Evolutionary conservation across 306 rosid genomes (phyloP).

Genomic region (Glycine soja): DNA sequence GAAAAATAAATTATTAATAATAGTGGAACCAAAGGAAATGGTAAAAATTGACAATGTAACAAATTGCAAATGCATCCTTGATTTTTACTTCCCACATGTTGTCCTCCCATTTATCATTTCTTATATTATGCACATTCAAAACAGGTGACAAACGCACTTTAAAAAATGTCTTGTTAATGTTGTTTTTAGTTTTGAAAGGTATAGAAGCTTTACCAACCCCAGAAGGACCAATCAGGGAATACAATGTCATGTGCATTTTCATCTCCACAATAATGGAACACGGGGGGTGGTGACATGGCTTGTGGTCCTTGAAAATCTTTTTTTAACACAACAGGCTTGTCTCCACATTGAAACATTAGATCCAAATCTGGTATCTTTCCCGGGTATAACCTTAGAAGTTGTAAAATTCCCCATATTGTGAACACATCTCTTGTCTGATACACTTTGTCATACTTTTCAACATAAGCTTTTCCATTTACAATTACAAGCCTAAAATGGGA

Average conservation of each 20-base stretch:
- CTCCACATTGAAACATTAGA: conserved; percentile 60
- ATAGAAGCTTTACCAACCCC: conserved; percentile 66
- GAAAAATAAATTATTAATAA: no score
- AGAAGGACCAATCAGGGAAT: conserved; percentile 69
- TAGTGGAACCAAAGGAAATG: no score
- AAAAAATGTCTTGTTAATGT: no score
- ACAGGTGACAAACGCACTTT: background rate
- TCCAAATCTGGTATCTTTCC: conserved; percentile 63
- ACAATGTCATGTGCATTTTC: conserved; percentile 50
- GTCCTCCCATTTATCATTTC: no score
- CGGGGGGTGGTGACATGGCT: conserved; percentile 47
- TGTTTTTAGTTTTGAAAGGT: conserved; percentile 6
- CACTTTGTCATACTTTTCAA: conserved; percentile 28
- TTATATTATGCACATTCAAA: background rate
- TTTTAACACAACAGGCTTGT: conserved; percentile 43
- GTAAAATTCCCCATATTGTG: conserved; percentile 64
- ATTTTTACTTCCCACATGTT: no score
- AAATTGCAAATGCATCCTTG: no score
- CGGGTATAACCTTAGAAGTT: conserved; percentile 61
- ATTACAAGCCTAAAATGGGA: conserved; percentile 56
- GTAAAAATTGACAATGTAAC: no score
- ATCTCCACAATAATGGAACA: conserved; percentile 61
- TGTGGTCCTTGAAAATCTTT: conserved; percentile 9
- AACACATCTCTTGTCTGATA: conserved; percentile 62
- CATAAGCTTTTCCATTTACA: conserved; percentile 53